Evolutionary conservation across 2,329 filamentous ascomycete species (phyloP).

Genomic region (Epichloe gansuensis): DNA sequence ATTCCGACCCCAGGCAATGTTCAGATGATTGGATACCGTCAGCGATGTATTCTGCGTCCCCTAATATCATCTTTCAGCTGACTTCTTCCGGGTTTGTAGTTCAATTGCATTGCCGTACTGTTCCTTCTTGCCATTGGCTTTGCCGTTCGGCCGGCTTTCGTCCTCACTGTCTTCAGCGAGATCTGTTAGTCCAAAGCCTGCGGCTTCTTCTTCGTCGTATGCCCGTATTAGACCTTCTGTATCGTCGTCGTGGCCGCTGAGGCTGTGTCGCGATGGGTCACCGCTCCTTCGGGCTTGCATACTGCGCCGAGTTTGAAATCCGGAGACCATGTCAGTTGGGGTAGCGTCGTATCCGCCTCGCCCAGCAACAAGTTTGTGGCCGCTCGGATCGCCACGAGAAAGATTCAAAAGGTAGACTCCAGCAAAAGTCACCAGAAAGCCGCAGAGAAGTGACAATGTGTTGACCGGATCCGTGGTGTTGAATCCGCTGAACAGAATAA

Average conservation of each 20-base stretch:
- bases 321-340: constrained; percentile 83
- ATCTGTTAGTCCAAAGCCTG: constrained; percentile 65
- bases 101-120: constrained; percentile 34
- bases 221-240: constrained; percentile 74
- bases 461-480: constrained; percentile 88
- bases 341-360: constrained; percentile 60
- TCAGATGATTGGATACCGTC: background rate
- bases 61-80: constrained; percentile 19
- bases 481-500: constrained; percentile 91
- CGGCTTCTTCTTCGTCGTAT: constrained; percentile 73
- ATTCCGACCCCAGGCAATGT: background rate
- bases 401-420: constrained; percentile 94
- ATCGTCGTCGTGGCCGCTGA: constrained; percentile 54
- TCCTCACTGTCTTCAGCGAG: constrained; percentile 67
- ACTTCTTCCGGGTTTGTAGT: constrained; percentile 37
- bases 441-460: constrained; percentile 81
- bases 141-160: constrained; percentile 32
- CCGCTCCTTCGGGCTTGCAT: constrained; percentile 82
- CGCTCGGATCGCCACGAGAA: constrained; percentile 83
- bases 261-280: constrained; percentile 50
- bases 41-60: constrained; percentile 12
- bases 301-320: constrained; percentile 77
- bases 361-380: constrained; percentile 51
- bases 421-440: constrained; percentile 89
- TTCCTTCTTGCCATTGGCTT: constrained; percentile 29